A percentile compares a stretch with the other conserved stretches of the same genome.
Conservation (phyloP, 106 monocot species). For the Dioscorea alata region DNA sequence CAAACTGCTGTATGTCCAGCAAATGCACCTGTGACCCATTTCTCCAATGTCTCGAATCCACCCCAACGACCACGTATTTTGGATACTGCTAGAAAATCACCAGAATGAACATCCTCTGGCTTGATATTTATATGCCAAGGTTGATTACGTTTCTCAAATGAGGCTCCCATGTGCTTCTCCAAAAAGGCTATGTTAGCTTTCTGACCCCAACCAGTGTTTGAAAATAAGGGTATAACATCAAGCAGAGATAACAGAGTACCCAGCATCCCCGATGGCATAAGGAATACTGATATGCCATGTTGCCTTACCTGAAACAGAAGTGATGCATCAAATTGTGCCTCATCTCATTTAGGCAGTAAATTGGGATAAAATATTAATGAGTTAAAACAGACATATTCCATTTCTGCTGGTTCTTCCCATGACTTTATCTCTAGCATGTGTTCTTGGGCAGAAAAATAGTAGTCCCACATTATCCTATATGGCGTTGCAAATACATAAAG, state of each 20-base stretch:
- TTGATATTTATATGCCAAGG: conserved; percentile 58
- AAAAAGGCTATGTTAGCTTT: conserved; percentile 83
- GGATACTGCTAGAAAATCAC: conserved; percentile 88
- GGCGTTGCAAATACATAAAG: too few relatives aligned
- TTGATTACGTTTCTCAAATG: conserved; percentile 63
- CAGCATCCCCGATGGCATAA: conserved; percentile 98
- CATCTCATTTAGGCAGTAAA: not conserved
- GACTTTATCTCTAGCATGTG: too few relatives aligned
- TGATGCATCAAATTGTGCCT: not conserved
- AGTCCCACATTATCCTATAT: too few relatives aligned
- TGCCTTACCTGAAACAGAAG: conserved; percentile 62
- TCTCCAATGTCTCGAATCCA: conserved; percentile 94
- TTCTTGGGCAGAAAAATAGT: too few relatives aligned
- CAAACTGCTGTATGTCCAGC: conserved; percentile 97
- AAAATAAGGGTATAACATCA: conserved; percentile 89
- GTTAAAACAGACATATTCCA: conserved; percentile 48
- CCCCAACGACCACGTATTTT: conserved; percentile 98
- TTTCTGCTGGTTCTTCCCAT: conserved; percentile 70
- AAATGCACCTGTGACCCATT: conserved; percentile 98
- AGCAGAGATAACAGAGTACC: conserved; percentile 77
- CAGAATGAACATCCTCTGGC: conserved; percentile 70
- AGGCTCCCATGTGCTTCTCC: conserved; percentile 85
- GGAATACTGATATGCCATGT: conserved; percentile 88
- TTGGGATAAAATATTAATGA: not conserved
- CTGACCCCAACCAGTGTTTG: conserved; percentile 88